Conservation (phyloP, 1,284 basidiomycete genomes). For the Sanguinoderma infundibulare region DNA sequence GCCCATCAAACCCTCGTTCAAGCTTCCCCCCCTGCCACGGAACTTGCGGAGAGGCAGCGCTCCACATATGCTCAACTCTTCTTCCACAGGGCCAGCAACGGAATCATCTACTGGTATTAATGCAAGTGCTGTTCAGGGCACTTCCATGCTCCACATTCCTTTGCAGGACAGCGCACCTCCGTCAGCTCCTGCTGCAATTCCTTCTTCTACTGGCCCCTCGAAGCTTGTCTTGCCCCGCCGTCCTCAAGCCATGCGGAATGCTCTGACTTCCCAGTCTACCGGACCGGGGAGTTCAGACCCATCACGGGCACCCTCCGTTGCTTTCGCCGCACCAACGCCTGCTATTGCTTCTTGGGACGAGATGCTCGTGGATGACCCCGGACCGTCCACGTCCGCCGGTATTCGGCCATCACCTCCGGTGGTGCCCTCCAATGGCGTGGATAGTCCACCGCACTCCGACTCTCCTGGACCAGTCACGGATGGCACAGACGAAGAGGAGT, state of each 20-base stretch:
- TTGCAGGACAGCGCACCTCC: neutral
- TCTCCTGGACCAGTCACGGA: conserved; percentile 12
- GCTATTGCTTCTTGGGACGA: neutral
- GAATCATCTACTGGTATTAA: neutral
- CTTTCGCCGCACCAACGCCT: neutral
- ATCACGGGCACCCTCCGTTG: neutral
- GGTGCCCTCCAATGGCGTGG: neutral
- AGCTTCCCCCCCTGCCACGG: conserved; percentile 3
- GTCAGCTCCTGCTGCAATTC: neutral
- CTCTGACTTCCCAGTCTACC: neutral
- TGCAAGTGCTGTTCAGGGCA: neutral
- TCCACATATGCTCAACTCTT: neutral
- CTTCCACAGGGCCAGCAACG: neutral
- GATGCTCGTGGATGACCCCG: neutral
- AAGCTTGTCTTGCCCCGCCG: neutral
- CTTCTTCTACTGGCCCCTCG: neutral
- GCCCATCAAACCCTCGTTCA: neutral
- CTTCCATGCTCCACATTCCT: neutral
- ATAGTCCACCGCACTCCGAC: conserved; percentile 9
- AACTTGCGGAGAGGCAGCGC: conserved; percentile 5
- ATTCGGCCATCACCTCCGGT: too few relatives aligned
- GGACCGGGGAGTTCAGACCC: neutral
- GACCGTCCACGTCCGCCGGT: neutral
- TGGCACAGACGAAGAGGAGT: conserved; percentile 14
- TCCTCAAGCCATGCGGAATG: neutral